These are phyloP conservation scores for Apodospora peruviana DNA, from an alignment of 495 filamentous ascomycete genomes.

Conservation along the genomic window DNA sequence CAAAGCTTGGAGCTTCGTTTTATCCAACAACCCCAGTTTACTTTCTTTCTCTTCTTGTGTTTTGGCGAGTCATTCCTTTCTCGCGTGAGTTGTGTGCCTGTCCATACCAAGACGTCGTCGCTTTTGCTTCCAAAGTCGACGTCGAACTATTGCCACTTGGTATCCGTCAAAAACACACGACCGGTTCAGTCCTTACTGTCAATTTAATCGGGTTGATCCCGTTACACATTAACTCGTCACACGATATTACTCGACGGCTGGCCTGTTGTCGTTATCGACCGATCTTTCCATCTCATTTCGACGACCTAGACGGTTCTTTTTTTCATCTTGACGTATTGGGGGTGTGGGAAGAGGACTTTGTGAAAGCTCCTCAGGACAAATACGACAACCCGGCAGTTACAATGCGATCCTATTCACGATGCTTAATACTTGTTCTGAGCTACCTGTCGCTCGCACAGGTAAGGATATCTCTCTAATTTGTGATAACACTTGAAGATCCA, in stretches of 20 bases:
- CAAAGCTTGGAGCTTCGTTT: too few relatives aligned
- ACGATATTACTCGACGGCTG: conserved; percentile 15
- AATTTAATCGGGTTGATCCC: conserved; percentile 30
- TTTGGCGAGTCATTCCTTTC: conserved; percentile 6
- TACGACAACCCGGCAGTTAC: too few relatives aligned
- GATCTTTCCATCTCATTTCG: background rate
- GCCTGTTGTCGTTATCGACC: conserved; percentile 6
- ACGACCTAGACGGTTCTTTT: conserved; percentile 10
- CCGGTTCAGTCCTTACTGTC: conserved; percentile 9
- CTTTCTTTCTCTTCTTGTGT: conserved; percentile 1
- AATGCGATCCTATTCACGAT: conserved; percentile 33
- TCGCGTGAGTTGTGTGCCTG: background rate
- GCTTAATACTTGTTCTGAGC: conserved; percentile 29
- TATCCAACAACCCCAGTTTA: conserved; percentile 8
- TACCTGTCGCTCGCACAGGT: conserved; percentile 37
- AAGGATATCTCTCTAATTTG: conserved; percentile 7
- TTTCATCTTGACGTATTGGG: conserved; percentile 1
- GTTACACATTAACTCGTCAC: conserved; percentile 6
- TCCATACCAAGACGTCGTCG: background rate
- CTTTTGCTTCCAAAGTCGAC: background rate
- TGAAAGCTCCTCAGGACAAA: too few relatives aligned
- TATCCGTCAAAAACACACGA: background rate
- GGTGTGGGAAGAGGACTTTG: conserved; percentile 5
- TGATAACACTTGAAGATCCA: background rate
- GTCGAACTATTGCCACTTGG: background rate